Percentiles rank a stretch among this genome's conserved stretches.
Conservation (phyloP, 2,329 filamentous ascomycete species). For the Clonostachys rhizophaga region DNA sequence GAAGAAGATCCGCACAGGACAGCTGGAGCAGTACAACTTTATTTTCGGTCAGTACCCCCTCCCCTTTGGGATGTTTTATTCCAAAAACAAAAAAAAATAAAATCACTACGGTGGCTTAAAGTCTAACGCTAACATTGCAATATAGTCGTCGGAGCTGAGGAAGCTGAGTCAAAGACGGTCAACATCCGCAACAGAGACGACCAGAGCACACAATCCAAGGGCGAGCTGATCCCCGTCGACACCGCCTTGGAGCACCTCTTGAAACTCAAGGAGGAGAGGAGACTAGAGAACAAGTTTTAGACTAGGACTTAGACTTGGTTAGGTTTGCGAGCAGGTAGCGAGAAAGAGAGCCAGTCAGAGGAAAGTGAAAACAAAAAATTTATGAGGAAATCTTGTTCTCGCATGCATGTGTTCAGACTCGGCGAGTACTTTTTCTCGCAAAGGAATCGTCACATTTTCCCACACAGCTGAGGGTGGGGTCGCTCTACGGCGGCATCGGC, state of each 20-base stretch:
- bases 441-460: too few relatives aligned
- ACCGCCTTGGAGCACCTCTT: slow-evolving; percentile 52
- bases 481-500: too few relatives aligned
- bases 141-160: slow-evolving; percentile 56
- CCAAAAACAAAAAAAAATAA: not conserved
- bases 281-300: slow-evolving; percentile 25
- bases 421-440: too few relatives aligned
- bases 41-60: slow-evolving; percentile 56
- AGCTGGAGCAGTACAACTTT: slow-evolving; percentile 79
- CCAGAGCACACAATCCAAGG: slow-evolving; percentile 55
- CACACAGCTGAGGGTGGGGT: too few relatives aligned
- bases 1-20: slow-evolving; percentile 83
- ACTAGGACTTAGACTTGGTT: slow-evolving; percentile 8
- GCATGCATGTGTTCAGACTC: not conserved
- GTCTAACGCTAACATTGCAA: slow-evolving; percentile 6
- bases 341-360: not conserved
- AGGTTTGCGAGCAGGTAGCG: not conserved
- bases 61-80: not conserved
- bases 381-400: not conserved
- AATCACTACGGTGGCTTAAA: not conserved
- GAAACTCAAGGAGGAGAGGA: slow-evolving; percentile 43
- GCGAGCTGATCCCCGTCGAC: slow-evolving; percentile 51
- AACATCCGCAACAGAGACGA: slow-evolving; percentile 63
- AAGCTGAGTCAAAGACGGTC: slow-evolving; percentile 54
- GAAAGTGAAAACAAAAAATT: not conserved